phyloP scores from a whole-genome alignment of 169 alveolate genomes.

The Babesia gibsoni region DNA sequence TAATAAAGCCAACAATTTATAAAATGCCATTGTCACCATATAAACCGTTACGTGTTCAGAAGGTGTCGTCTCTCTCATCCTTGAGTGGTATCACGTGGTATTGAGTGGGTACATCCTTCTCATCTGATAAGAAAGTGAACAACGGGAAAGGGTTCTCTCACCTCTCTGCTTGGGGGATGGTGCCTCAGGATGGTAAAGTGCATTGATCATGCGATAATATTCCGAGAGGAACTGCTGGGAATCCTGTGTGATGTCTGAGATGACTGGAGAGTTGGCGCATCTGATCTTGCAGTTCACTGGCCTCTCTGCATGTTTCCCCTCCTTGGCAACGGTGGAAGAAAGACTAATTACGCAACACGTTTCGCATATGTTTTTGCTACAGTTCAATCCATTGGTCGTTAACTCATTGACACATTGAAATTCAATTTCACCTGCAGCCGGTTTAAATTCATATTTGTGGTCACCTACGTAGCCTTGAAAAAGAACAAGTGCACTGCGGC shows the following conservation, averaged over 20 bases:
- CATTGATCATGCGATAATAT: conserved; percentile 27
- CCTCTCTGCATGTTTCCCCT: not conserved
- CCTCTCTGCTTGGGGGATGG: conserved; percentile 19
- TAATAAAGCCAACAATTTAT: not conserved
- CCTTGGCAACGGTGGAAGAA: conserved; percentile 30
- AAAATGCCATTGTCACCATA: not conserved
- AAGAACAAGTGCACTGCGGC: conserved; percentile 52
- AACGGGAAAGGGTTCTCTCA: not conserved
- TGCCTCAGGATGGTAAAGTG: conserved; percentile 38
- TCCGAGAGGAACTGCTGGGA: conserved; percentile 47
- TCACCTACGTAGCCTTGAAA: conserved; percentile 55
- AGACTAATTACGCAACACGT: conserved; percentile 59
- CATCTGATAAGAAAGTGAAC: not conserved
- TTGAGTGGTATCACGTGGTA: conserved; percentile 52
- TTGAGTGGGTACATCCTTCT: conserved; percentile 46
- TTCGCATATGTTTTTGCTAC: conserved; percentile 50
- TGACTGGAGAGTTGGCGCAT: conserved; percentile 53
- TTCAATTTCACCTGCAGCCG: conserved; percentile 41
- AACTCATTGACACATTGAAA: conserved; percentile 51
- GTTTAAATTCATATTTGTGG: not conserved
- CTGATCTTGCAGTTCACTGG: conserved; percentile 60
- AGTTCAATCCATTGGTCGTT: not conserved
- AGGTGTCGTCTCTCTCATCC: conserved; percentile 45
- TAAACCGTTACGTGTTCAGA: not conserved
- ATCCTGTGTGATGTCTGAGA: conserved; percentile 58